Conservation (phyloP, 176 grass and related monocot genomes). For the Aegilops bicornis region DNA sequence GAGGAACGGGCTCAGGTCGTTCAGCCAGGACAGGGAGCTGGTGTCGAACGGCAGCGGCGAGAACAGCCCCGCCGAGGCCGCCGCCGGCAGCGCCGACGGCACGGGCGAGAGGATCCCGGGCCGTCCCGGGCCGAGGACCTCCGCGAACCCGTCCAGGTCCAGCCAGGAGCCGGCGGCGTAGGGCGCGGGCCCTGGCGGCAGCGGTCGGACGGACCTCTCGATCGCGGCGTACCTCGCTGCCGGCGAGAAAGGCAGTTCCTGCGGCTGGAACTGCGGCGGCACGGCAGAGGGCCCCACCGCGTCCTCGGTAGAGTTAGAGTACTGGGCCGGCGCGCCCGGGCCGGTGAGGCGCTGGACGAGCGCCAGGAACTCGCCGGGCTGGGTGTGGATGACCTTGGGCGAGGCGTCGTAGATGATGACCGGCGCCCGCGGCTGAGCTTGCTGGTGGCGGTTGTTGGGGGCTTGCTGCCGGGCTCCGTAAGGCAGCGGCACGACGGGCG, state of each 20-base stretch:
- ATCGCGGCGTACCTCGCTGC: constrained; percentile 78
- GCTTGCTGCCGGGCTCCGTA: constrained; percentile 1
- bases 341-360: constrained; percentile 92
- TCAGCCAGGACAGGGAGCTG: constrained; percentile 47
- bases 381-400: constrained; percentile 88
- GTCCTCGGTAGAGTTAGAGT: not conserved
- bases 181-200: constrained; percentile 3
- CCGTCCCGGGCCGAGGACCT: constrained; percentile 4
- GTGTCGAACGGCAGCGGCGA: constrained; percentile 72
- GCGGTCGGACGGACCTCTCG: constrained; percentile 58
- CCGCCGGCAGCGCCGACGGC: constrained; percentile 48
- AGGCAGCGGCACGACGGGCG: constrained; percentile 55
- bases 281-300: not conserved
- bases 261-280: constrained; percentile 17
- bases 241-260: constrained; percentile 47
- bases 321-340: constrained; percentile 9
- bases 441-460: not conserved
- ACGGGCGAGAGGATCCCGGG: constrained; percentile 79
- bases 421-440: constrained; percentile 16
- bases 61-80: constrained; percentile 57
- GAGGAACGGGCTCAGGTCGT: constrained; percentile 75
- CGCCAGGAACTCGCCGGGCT: constrained; percentile 83
- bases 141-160: constrained; percentile 3
- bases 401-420: constrained; percentile 90
- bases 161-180: not conserved